phyloP scores from a whole-genome alignment of 495 filamentous ascomycete species.

The Cercophora sp. region DNA sequence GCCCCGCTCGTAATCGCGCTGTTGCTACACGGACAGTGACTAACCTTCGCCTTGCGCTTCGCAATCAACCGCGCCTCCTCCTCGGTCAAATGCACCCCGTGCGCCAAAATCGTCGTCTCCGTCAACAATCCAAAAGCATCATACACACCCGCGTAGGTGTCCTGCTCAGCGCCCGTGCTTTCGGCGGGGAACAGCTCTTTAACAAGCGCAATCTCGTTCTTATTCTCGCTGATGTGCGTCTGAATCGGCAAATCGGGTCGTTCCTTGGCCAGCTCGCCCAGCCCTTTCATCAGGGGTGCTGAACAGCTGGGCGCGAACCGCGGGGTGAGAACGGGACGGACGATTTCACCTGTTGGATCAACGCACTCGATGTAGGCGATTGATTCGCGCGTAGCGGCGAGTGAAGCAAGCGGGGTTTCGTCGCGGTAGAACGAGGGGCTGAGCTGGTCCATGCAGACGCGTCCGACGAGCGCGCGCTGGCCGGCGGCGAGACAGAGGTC shows the following conservation, averaged over 20 bases:
- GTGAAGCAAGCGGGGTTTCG: conserved; percentile 48
- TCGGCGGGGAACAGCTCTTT: conserved; percentile 58
- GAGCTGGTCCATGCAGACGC: conserved; percentile 84
- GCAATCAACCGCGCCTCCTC: conserved; percentile 62
- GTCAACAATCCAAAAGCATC: conserved; percentile 66
- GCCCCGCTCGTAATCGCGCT: conserved; percentile 70
- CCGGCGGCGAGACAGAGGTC: conserved; percentile 69
- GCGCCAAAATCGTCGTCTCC: conserved; percentile 74
- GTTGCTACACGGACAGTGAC: conserved; percentile 87
- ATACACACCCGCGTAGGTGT: conserved; percentile 74
- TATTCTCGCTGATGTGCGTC: conserved; percentile 91
- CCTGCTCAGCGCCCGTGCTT: conserved; percentile 28
- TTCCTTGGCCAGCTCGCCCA: conserved; percentile 61
- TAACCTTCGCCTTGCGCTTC: conserved; percentile 57
- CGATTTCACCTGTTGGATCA: conserved; percentile 53
- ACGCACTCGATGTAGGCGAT: conserved; percentile 64
- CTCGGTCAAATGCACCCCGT: conserved; percentile 70
- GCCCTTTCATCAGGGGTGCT: conserved; percentile 48
- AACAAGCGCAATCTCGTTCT: conserved; percentile 66
- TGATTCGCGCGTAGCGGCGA: conserved; percentile 54
- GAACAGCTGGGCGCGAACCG: conserved; percentile 83
- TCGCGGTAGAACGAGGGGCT: conserved; percentile 76
- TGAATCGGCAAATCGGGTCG: conserved; percentile 62
- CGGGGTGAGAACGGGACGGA: conserved; percentile 85
- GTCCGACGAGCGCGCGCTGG: conserved; percentile 85